Evolutionary conservation across 1,284 basidiomycete species (phyloP), one percentile per base, ranked within the genome.

Genomic region (Ganoderma meredithae): DNA sequence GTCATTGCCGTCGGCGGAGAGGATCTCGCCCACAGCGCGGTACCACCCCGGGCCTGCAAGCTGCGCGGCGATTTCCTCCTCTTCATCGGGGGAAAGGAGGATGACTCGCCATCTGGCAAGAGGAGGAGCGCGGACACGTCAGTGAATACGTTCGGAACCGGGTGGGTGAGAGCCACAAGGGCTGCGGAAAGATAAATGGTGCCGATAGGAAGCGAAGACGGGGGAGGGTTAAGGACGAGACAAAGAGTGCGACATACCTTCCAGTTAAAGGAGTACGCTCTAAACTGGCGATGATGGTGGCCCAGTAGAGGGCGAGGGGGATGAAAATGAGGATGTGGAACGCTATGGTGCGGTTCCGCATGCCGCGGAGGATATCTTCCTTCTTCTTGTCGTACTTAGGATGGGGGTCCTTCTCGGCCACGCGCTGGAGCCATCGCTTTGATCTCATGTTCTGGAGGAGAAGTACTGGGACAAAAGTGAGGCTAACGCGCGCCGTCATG

Each of bases 231-330:
- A 63, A 55, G n/a, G 22, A 41, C 9, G 55, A 44, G 52, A 22
- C 17, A 44, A 12, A 27, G 39, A 56, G 33, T n/a, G 52, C 8
- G 8, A 79, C 87, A 63, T 70, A 93, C 90, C 93, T 85, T 71
- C 95, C 95, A 8, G 95, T 96, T 65, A 96, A 82, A 1, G 95
- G 95, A 4, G 94, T 95, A 73, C 88, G 82, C 78, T 97, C 95
- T 63, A 94, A 76, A 68, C 92, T 95, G 1, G 92, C 92, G 1
- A 94, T 67, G 68, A 95, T 89, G 0, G 91, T 93, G 1, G 87
- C 83, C 83, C 87, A 89, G 75, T 96, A 89, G n/a, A 96, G 78
- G 15, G 86, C 71, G 33, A 88, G 79, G 0, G 95, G 95, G 33
- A 92, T 81, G 60, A 90, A 82, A 62, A 95, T 77, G 22, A 96